Evolutionary conservation across 2,329 filamentous ascomycete genomes (phyloP).

Genomic region (Lachnum nothofagi): DNA sequence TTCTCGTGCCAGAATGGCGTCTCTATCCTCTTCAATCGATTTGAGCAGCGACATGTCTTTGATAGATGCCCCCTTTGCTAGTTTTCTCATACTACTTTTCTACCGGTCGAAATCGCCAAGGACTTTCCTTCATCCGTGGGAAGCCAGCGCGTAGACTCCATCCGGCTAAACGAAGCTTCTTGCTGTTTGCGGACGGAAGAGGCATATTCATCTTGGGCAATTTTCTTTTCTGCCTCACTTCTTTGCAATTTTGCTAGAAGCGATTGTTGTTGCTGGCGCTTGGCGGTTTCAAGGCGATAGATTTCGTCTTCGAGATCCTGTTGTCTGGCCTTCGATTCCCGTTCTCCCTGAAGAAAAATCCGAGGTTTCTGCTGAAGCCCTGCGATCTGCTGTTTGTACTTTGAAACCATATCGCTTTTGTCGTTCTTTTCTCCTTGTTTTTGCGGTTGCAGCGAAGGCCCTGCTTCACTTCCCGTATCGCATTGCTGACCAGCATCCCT

Average conservation of each 20-base stretch:
- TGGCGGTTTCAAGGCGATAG: too few species aligned
- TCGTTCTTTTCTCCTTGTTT: too few species aligned
- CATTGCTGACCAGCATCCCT: too few species aligned
- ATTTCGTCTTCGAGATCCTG: too few species aligned
- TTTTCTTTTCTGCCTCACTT: background rate
- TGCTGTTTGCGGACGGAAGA: conserved; percentile 13
- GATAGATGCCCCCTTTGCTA: conserved; percentile 5
- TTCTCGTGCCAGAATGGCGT: background rate
- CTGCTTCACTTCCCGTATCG: too few species aligned
- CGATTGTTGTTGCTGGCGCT: too few species aligned
- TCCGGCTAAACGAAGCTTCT: conserved; percentile 12
- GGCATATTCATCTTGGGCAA: background rate
- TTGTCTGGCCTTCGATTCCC: too few species aligned
- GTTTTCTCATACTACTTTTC: conserved; percentile 13
- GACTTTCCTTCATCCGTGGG: conserved; percentile 12
- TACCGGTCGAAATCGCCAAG: conserved; percentile 8
- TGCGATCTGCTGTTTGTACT: too few species aligned
- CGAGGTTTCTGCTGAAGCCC: too few species aligned
- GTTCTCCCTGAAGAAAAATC: too few species aligned
- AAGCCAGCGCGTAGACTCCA: conserved; percentile 16
- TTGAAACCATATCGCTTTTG: too few species aligned
- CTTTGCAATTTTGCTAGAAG: conserved; percentile 3
- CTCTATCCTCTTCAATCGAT: background rate
- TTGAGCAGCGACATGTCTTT: background rate
- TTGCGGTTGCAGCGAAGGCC: too few species aligned